These are phyloP conservation scores for Rhynchospora breviuscula DNA, from an alignment of 176 grass and related monocot species.

Conservation along the genomic window DNA sequence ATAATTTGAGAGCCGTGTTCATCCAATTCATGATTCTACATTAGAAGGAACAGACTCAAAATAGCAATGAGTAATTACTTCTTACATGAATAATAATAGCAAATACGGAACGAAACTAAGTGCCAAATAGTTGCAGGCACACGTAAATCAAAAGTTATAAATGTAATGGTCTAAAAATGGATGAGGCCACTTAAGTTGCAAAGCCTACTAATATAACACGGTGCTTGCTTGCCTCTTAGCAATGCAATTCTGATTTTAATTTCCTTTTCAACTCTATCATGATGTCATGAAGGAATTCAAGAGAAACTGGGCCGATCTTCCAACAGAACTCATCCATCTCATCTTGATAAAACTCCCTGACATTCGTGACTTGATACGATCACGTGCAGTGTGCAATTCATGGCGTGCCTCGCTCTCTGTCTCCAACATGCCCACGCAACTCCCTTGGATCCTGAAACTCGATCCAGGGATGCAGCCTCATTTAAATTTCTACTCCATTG, in stretches of 20 bases:
- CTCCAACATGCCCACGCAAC: not conserved
- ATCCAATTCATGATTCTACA: too few species aligned
- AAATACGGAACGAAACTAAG: too few species aligned
- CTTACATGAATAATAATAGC: too few species aligned
- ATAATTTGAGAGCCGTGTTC: too few species aligned
- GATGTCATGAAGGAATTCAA: not conserved
- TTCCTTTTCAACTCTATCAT: not conserved
- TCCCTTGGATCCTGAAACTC: not conserved
- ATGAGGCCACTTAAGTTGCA: too few species aligned
- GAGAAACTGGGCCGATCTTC: not conserved
- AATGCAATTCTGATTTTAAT: not conserved
- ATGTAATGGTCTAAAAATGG: too few species aligned
- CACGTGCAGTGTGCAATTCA: not conserved
- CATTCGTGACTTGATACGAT: not conserved
- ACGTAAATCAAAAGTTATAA: too few species aligned
- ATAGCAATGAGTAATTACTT: too few species aligned
- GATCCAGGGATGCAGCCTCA: not conserved
- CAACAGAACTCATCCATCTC: not conserved
- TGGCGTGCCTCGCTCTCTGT: not conserved
- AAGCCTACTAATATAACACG: too few species aligned
- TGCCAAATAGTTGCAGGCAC: too few species aligned
- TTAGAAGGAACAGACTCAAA: too few species aligned
- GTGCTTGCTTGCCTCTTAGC: too few species aligned
- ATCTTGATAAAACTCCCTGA: not conserved
- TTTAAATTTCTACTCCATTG: not conserved